phyloP scores from a whole-genome alignment of 176 grass and related monocot genomes.

The Ensete ventricosum region DNA sequence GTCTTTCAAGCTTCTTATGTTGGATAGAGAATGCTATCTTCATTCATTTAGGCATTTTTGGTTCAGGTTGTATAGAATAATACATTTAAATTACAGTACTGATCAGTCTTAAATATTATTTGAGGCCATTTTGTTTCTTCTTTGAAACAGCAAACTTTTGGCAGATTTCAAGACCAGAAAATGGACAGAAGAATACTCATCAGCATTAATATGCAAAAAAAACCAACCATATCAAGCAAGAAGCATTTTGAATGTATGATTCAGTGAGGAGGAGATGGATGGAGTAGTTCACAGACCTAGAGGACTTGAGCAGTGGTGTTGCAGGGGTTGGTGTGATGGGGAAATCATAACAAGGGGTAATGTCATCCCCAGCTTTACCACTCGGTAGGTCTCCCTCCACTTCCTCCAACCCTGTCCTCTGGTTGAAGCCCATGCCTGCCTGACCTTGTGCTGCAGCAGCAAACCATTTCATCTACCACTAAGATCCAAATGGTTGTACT shows the following conservation, averaged over 20 bases:
- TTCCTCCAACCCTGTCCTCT: constrained; percentile 14
- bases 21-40: too few species aligned
- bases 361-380: constrained; percentile 2
- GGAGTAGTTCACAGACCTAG: not conserved
- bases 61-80: too few species aligned
- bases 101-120: too few species aligned
- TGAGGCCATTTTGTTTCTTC: too few species aligned
- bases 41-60: too few species aligned
- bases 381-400: constrained; percentile 30
- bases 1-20: too few species aligned
- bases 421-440: constrained; percentile 29
- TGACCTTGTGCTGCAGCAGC: constrained; percentile 26
- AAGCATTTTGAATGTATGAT: not conserved
- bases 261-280: not conserved
- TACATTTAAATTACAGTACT: too few species aligned
- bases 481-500: constrained; percentile 23
- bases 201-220: too few species aligned
- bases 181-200: too few species aligned
- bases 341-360: not conserved
- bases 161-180: too few species aligned
- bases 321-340: constrained; percentile 1
- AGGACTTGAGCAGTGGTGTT: constrained; percentile 8
- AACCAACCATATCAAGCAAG: too few species aligned
- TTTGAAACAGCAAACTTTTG: too few species aligned
- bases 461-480: constrained; percentile 17